A percentile compares a stretch with the other conserved stretches of the same genome.
Evolutionary conservation across 139 green algal genomes (phyloP).

Genomic region (Auxenochlorella pyrenoidosa): DNA sequence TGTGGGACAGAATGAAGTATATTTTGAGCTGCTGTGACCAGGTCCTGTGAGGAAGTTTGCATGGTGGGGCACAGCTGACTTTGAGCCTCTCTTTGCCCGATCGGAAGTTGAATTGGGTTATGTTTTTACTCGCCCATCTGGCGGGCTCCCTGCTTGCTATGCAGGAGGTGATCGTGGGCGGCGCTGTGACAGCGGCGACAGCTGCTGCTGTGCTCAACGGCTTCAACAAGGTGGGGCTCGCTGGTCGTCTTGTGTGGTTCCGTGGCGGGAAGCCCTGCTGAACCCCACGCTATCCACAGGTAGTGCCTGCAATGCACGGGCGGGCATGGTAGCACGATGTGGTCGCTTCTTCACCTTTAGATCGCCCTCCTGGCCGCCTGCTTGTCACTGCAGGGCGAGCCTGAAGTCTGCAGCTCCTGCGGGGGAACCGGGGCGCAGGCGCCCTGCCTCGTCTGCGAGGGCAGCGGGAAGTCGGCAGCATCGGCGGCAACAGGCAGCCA

Average conservation of each 20-base stretch:
- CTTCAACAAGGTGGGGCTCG: not conserved
- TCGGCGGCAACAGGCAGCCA: not conserved
- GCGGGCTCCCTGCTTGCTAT: too few species aligned
- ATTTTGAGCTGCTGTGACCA: too few species aligned
- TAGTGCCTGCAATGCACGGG: too few species aligned
- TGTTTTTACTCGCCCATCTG: too few species aligned
- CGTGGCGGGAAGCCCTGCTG: not conserved
- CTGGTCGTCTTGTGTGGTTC: not conserved
- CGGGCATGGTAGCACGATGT: too few species aligned
- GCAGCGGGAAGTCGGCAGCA: not conserved
- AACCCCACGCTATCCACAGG: not conserved
- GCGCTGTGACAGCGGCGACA: not conserved
- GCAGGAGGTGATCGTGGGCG: conserved; percentile 1
- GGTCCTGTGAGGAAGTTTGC: too few species aligned
- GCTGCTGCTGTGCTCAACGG: not conserved
- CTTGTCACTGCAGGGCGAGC: not conserved
- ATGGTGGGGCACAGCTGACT: too few species aligned
- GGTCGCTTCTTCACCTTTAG: too few species aligned
- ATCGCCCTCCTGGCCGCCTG: not conserved
- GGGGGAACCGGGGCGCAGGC: not conserved
- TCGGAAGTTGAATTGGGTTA: too few species aligned
- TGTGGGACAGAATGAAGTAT: not conserved
- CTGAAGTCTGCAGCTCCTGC: not conserved
- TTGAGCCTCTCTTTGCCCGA: too few species aligned
- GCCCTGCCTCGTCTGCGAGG: not conserved